These are phyloP conservation scores for Botrytis aclada DNA, from an alignment of 2,329 filamentous ascomycete genomes.

Conservation along the genomic window DNA sequence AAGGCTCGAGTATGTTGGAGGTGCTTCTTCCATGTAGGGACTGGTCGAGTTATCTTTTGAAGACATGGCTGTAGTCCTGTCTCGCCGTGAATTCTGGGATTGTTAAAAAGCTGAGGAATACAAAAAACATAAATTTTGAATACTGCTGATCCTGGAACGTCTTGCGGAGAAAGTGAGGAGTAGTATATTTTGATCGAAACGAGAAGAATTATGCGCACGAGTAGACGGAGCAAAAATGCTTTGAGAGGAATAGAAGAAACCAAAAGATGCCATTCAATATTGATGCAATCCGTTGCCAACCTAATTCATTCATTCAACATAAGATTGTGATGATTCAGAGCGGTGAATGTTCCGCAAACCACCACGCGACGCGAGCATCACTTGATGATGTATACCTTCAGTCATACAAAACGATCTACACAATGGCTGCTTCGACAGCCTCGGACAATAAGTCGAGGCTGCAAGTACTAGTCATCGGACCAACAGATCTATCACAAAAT, in stretches of 20 bases:
- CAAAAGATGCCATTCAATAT: neutral
- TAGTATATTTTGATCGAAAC: no score
- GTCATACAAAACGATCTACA: neutral
- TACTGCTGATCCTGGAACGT: neutral
- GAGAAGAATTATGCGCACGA: neutral
- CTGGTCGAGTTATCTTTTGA: neutral
- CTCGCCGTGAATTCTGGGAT: no score
- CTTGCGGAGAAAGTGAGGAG: neutral
- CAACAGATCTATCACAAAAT: neutral
- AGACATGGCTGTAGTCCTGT: neutral
- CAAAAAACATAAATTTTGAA: neutral
- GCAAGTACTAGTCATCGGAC: neutral
- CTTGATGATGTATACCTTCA: conserved; percentile 1
- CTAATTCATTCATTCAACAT: neutral
- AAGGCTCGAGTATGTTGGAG: neutral
- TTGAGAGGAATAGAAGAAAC: neutral
- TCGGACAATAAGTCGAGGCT: neutral
- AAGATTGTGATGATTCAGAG: neutral
- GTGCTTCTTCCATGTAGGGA: neutral
- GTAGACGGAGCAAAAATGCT: neutral
- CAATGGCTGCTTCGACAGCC: neutral
- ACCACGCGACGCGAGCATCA: neutral
- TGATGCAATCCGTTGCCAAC: neutral
- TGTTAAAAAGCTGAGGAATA: neutral
- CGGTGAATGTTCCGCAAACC: neutral